Base-by-base conservation (phyloP, 768 basidiomycete species). In the Collybia mongolica region DNA sequence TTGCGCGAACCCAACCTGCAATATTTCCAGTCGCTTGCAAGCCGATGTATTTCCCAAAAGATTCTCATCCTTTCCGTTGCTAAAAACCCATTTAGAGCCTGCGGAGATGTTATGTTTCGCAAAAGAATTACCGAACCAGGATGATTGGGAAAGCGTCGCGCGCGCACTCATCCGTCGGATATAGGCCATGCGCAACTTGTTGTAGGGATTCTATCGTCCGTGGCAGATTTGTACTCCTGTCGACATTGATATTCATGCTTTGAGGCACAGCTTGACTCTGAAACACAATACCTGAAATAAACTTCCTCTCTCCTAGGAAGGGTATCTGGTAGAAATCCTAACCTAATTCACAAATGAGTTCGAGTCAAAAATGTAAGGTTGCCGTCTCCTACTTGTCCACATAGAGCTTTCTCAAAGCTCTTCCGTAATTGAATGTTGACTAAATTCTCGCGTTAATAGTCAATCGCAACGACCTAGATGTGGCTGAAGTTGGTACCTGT, bases 191-290 rank as follows among this genome's bases (percentile, higher is more conserved):
- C n/a, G 88, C 71, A 29, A 91, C 72, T 54, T 92, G 83, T 55
- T 87, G 83, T 15, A 90, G 66, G 0, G 84, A 84, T 57, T 91
- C 87, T 14, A 84, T 82, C 5, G 89, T 91, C 28, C 90, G 75
- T 0, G 88, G 80, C 64, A 93, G 81, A 59, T 88, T 86, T 2
- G 90, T 93, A 14, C 81, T 86, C 41, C 85, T 84, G 44, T 7
- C 44, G 23, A 19, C n/a, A 12, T 5, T 37, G 35, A n/a, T 23
- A 47, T 22, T 15, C 17, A 42, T 17, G 9, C 20, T 36, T 1
- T 15, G 41, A 43, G n/a, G 23, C 29, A n/a, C 5, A 2, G 28
- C 12, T 29, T 39, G 24, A 20, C 9, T 7, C 24, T 17, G 12
- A 12, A 38, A n/a, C 5, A 51, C 51, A 41, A 9, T 46, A 81